A percentile compares a stretch with the other conserved stretches of the same genome.
phyloP scores from a whole-genome alignment of 495 filamentous ascomycete genomes.

The Lineolata rhizophorae region DNA sequence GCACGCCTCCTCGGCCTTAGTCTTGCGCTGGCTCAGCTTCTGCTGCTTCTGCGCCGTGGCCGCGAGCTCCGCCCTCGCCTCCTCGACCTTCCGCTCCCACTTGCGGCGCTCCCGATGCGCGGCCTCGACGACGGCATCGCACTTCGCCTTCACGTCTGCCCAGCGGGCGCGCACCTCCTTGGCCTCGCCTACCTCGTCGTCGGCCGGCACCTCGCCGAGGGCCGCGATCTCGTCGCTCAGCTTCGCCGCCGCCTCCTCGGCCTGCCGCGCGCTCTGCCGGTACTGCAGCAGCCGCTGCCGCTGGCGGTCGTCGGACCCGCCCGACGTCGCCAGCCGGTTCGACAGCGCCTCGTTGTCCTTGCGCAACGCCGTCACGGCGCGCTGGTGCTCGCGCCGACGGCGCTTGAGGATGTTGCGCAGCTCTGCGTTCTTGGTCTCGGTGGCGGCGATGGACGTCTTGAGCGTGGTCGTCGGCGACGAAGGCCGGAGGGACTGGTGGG shows the following conservation, averaged over 20 bases:
- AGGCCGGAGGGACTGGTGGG: slow-evolving; percentile 41
- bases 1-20: slow-evolving; percentile 61
- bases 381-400: slow-evolving; percentile 58
- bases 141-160: not conserved
- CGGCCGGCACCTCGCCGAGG: slow-evolving; percentile 44
- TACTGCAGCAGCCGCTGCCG: slow-evolving; percentile 57
- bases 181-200: slow-evolving; percentile 33
- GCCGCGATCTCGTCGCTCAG: slow-evolving; percentile 43
- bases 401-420: slow-evolving; percentile 54
- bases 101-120: slow-evolving; percentile 13
- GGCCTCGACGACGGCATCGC: too few relatives aligned
- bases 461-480: slow-evolving; percentile 73
- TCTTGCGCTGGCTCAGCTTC: slow-evolving; percentile 50
- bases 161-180: not conserved
- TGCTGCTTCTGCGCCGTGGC: slow-evolving; percentile 54
- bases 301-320: slow-evolving; percentile 62
- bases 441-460: slow-evolving; percentile 63
- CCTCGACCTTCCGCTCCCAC: slow-evolving; percentile 39
- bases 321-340: slow-evolving; percentile 42
- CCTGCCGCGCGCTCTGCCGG: slow-evolving; percentile 61
- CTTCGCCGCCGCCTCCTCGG: slow-evolving; percentile 46
- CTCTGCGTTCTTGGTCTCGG: slow-evolving; percentile 57
- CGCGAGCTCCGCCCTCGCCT: slow-evolving; percentile 42
- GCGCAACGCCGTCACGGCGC: slow-evolving; percentile 39
- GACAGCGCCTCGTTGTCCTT: slow-evolving; percentile 65